Percentiles rank a stretch among this genome's conserved stretches.
Conservation (phyloP, 73 alveolate species). For the Uronychia binucleata region DNA sequence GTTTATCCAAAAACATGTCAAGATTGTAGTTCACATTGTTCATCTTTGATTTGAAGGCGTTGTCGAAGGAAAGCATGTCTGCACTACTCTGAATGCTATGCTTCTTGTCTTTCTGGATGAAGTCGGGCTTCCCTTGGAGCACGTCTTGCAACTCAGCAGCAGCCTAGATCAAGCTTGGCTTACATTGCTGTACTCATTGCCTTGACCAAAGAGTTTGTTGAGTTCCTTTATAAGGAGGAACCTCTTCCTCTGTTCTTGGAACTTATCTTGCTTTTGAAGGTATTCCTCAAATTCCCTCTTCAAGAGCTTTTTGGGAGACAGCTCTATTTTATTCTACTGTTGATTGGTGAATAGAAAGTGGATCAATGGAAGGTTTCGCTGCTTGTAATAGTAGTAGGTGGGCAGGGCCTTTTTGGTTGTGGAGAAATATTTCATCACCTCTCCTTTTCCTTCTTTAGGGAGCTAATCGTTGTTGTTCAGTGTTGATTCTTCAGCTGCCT, state of each 20-base stretch:
- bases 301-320: background rate
- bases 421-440: slow-evolving; percentile 32
- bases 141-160: slow-evolving; percentile 36
- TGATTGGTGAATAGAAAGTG: slow-evolving; percentile 22
- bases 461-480: no score
- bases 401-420: slow-evolving; percentile 36
- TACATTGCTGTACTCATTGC: background rate
- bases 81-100: background rate
- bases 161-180: slow-evolving; percentile 6
- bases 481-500: no score
- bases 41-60: slow-evolving; percentile 19
- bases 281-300: slow-evolving; percentile 11
- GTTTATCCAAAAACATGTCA: slow-evolving; percentile 33
- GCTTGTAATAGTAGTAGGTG: slow-evolving; percentile 34
- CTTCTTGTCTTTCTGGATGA: slow-evolving; percentile 10
- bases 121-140: slow-evolving; percentile 35
- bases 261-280: slow-evolving; percentile 14
- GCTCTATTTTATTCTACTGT: background rate
- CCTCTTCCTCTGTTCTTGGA: slow-evolving; percentile 28
- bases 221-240: slow-evolving; percentile 31
- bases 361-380: slow-evolving; percentile 35
- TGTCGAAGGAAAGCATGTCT: slow-evolving; percentile 17
- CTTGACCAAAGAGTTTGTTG: slow-evolving; percentile 33
- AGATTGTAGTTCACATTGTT: slow-evolving; percentile 20
- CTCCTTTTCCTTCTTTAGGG: slow-evolving; percentile 4